Evolutionary conservation across 441 rosid genomes (phyloP), one percentile per base, ranked within the genome.

Genomic region (Syzygium syzygioides): DNA sequence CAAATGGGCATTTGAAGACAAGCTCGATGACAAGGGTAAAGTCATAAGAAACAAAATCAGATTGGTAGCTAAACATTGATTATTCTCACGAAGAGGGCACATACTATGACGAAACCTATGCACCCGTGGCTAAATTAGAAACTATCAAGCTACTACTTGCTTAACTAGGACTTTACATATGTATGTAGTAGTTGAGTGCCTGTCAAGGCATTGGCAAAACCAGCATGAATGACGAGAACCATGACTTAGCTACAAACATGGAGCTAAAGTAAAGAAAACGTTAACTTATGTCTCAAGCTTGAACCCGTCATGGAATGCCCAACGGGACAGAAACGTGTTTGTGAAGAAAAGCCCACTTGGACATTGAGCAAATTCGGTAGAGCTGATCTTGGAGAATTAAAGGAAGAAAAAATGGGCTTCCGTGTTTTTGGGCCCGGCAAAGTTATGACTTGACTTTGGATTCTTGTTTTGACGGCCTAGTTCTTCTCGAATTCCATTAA

Each of bases 41-140:
- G n/a, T 26, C 0, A 57, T 5, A 25, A 57, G 6, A 5, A 57
- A 57, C 9, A 25, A 56, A 20, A 5, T 10, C 23, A 56, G 28
- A 4, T 2, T 56, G 0, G 28, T 56, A 20, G 4, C 28, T 3
- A 57, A 57, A 25, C 12, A 6, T 5, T 32, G 34, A 32, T 32
- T 11, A 25, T 28, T 25, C 7, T 2, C n/a, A 4, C 4, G 55
- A 53, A 53, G 6, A 53, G 18, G 55, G 17, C 14, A 53, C 15
- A 13, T 4, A 53, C 55, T 53, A 25, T 2, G 1, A 25, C 6
- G 1, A 57, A 57, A 25, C 3, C 11, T 57, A 25, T 57, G n/a
- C 1, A 12, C 14, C 0, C 2, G 1, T 57, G 5, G 5, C 13
- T 9, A 57, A 5, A 26, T 25, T 25, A 25, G 2, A 57, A 57